Evolutionary conservation across 2,329 filamentous ascomycete genomes (phyloP), one percentile per base, ranked within the genome.

Genomic region (Alternaria rosae): DNA sequence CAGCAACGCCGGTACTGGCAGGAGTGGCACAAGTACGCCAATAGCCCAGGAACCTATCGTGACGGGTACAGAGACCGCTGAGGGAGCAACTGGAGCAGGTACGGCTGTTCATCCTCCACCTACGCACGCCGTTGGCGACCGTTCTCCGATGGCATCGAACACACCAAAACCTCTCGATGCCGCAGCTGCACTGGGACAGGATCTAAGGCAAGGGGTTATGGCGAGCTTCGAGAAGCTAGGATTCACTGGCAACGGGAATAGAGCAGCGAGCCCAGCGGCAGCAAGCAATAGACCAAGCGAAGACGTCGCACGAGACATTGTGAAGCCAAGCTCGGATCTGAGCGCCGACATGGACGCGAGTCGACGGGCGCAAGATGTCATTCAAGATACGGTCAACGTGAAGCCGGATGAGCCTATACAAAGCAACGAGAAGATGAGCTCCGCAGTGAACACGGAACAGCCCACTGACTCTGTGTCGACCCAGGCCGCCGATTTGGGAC

Each of bases 1-100:
- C 3, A 74, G 71, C 23, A 73, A 72, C 42, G 54, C 65, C 6
- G 63, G 70, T 4, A 72, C 71, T 42, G 71, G 70, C 1, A 64
- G 63, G 20, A 74, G 71, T 47, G 73, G 70, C 4, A 71, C 74
- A 2, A 73, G 66, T 5, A 71, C 72, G 12, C 72, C 72, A 2
- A 64, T 78, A 11, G 54, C 70, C 0, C 64, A 74, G n/a, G 76
- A 77, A 38, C 67, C 74, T 2, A 72, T 79, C 15, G 72, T 80
- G 4, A 78, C 72, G 5, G 76, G 77, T 5, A 74, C 68, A 5
- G 78, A 80, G 45, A 75, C 75, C 5, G 76, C 74, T 12, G 73
- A 77, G 21, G 59, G 57, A 4, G 74, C 76, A 8, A 75, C 73
- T 6, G 76, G 77, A 11, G 71, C 72, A 11, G 76, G 76, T 5